Evolutionary conservation across 1,284 basidiomycete species (phyloP).

Genomic region (Heliocybe sulcata): DNA sequence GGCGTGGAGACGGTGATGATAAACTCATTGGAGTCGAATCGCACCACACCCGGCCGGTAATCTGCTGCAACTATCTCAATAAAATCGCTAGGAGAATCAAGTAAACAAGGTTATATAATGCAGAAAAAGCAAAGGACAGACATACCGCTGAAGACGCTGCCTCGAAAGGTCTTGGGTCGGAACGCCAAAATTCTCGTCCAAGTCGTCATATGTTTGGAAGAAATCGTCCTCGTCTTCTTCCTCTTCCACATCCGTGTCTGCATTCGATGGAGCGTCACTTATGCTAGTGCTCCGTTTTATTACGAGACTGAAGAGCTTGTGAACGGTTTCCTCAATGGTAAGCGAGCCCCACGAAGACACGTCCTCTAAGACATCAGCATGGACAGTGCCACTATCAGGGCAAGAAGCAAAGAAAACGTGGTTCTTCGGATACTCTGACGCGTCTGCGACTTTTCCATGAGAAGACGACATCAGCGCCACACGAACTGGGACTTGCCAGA

Average conservation of each 20-base stretch:
- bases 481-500: constrained; percentile 32
- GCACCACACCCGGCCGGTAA: constrained; percentile 48
- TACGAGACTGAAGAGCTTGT: constrained; percentile 20
- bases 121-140: constrained; percentile 1
- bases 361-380: constrained; percentile 30
- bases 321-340: constrained; percentile 36
- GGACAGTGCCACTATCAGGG: constrained; percentile 30
- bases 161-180: constrained; percentile 4
- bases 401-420: constrained; percentile 50
- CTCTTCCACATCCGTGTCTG: constrained; percentile 13
- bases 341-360: constrained; percentile 31
- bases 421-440: constrained; percentile 52
- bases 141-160: constrained; percentile 16
- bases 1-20: constrained; percentile 47
- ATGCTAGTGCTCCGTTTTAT: neutral
- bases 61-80: constrained; percentile 41
- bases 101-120: constrained; percentile 5
- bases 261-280: constrained; percentile 12
- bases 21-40: constrained; percentile 37
- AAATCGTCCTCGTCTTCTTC: constrained; percentile 34
- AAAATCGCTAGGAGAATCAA: constrained; percentile 35
- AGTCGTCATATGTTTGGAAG: constrained; percentile 16
- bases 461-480: constrained; percentile 1
- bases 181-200: constrained; percentile 18
- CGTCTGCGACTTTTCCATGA: constrained; percentile 29